A percentile compares a stretch with the other conserved stretches of the same genome.
phyloP scores from a whole-genome alignment of 345 rosid genomes.

The Citropsis articulata region DNA sequence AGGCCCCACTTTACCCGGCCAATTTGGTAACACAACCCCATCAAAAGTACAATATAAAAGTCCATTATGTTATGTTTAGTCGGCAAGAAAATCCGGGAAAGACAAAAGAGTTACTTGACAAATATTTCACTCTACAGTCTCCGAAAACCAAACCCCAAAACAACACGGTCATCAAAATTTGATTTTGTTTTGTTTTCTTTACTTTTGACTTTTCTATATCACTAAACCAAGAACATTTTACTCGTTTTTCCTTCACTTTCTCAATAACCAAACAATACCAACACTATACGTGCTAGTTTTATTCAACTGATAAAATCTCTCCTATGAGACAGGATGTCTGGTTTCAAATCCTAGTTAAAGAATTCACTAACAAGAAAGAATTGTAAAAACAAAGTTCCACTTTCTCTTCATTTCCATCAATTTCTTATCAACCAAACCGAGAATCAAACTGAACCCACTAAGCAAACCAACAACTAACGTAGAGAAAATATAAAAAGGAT shows the following conservation, averaged over 20 bases:
- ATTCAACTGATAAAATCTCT: background rate
- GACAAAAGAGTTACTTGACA: background rate
- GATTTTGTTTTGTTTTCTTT: background rate
- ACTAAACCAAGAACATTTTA: background rate
- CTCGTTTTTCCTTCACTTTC: slow-evolving; percentile 13
- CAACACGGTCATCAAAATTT: background rate
- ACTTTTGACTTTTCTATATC: background rate
- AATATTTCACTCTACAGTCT: background rate
- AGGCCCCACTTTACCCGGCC: slow-evolving; percentile 3
- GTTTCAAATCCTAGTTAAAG: background rate
- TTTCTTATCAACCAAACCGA: slow-evolving; percentile 21
- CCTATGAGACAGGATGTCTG: background rate
- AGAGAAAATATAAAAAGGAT: background rate
- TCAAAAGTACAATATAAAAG: background rate
- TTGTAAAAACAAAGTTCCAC: background rate
- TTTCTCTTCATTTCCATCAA: slow-evolving; percentile 1
- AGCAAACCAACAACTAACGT: background rate
- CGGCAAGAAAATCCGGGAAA: slow-evolving; percentile 4
- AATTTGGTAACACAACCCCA: background rate
- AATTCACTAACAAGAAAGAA: too few species aligned
- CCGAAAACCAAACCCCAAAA: background rate
- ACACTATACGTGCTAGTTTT: background rate
- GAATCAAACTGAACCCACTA: background rate
- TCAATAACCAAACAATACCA: slow-evolving; percentile 11
- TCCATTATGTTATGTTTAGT: slow-evolving; percentile 15